Percentiles rank a stretch among this genome's conserved stretches.
Evolutionary conservation across 441 rosid species (phyloP).

Genomic region (Heliophila coronopifolia): DNA sequence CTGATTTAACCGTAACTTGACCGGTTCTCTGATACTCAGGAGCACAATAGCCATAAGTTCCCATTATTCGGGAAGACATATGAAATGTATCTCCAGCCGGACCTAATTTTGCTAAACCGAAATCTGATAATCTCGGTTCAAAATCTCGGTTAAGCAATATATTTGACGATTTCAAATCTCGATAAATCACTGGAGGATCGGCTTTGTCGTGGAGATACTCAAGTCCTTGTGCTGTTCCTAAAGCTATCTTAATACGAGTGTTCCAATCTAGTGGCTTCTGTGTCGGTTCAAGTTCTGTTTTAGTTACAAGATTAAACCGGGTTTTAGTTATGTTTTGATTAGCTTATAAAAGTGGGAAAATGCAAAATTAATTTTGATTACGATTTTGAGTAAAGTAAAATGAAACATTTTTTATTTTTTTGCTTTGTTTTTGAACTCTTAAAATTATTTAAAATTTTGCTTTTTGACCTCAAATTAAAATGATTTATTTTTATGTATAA

Average conservation of each 20-base stretch:
- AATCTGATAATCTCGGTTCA: conserved; percentile 70
- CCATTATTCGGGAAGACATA: conserved; percentile 88
- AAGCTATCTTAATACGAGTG: conserved; percentile 79
- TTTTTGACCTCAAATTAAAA: too few species aligned
- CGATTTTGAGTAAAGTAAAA: too few species aligned
- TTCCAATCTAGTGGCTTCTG: conserved; percentile 81
- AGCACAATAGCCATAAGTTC: conserved; percentile 93
- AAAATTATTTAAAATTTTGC: too few species aligned
- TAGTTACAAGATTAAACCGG: background rate
- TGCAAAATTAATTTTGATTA: too few species aligned
- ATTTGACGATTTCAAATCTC: conserved; percentile 86
- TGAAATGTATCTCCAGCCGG: conserved; percentile 74
- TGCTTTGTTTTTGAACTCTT: too few species aligned
- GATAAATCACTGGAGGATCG: conserved; percentile 72
- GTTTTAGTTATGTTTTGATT: background rate
- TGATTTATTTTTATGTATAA: too few species aligned
- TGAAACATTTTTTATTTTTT: too few species aligned
- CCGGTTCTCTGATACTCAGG: conserved; percentile 97
- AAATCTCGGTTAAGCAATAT: conserved; percentile 64
- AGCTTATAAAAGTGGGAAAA: background rate
- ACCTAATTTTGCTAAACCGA: conserved; percentile 86
- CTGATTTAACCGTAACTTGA: conserved; percentile 75
- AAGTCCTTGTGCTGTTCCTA: conserved; percentile 86
- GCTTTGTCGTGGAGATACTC: conserved; percentile 81
- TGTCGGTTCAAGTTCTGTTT: conserved; percentile 59